phyloP scores from a whole-genome alignment of 164 flowering plant species.

The Macadamia integrifolia region DNA sequence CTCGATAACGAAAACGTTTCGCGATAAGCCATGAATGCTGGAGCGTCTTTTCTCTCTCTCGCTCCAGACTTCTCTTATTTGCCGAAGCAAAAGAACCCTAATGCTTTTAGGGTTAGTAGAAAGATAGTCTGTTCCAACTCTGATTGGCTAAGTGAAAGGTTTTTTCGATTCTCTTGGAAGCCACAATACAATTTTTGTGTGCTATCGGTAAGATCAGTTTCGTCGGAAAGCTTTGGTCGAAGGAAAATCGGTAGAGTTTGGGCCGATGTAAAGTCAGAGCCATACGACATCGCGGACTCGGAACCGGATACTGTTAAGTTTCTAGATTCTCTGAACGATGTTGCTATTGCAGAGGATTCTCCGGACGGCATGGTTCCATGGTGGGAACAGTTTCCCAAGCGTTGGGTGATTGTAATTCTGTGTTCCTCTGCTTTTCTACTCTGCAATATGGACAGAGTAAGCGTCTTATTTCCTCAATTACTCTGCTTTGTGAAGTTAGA shows the following conservation, averaged over 20 bases:
- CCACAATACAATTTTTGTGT: constrained; percentile 14
- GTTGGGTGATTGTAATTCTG: constrained; percentile 85
- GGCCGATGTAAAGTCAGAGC: constrained; percentile 61
- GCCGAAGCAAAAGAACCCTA: constrained; percentile 7
- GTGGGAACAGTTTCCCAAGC: constrained; percentile 84
- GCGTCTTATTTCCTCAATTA: constrained; percentile 11
- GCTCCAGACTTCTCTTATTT: constrained; percentile 15
- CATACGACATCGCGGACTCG: constrained; percentile 31
- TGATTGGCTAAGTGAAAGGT: constrained; percentile 3
- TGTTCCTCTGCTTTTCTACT: constrained; percentile 91
- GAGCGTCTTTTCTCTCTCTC: constrained; percentile 36
- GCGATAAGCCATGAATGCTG: constrained; percentile 43
- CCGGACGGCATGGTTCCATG: constrained; percentile 29
- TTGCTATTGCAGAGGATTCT: constrained; percentile 23
- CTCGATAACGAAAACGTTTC: constrained; percentile 3
- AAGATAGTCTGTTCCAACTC: constrained; percentile 9
- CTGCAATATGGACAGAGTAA: constrained; percentile 96
- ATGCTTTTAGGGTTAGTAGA: constrained; percentile 6
- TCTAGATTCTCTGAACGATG: constrained; percentile 20
- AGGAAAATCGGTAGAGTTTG: constrained; percentile 26
- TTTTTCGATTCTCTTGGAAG: constrained; percentile 8
- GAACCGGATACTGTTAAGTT: constrained; percentile 33
- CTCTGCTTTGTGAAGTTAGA: background rate
- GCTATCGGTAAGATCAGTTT: constrained; percentile 11
- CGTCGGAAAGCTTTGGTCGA: constrained; percentile 11